Conservation (phyloP, 371 early-diverging fungal species). For the Choanephora cucurbitarum region DNA sequence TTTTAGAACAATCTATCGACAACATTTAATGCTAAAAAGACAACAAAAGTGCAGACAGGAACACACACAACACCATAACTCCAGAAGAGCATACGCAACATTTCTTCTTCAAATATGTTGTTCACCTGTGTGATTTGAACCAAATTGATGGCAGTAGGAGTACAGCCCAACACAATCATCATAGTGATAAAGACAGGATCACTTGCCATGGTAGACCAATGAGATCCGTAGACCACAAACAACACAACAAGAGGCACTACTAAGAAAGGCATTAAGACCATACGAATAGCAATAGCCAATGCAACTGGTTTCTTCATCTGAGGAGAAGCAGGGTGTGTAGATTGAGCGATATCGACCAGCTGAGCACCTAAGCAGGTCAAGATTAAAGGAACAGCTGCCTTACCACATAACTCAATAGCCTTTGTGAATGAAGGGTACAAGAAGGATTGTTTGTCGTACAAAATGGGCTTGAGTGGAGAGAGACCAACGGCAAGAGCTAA, state of each 20-base stretch:
- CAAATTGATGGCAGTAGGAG: constrained; percentile 63
- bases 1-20: constrained; percentile 34
- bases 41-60: constrained; percentile 45
- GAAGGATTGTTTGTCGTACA: constrained; percentile 56
- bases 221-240: constrained; percentile 30
- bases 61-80: constrained; percentile 60
- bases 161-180: constrained; percentile 52
- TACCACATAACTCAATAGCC: constrained; percentile 67
- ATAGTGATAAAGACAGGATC: constrained; percentile 55
- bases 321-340: constrained; percentile 14
- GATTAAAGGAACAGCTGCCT: constrained; percentile 71
- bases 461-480: constrained; percentile 49
- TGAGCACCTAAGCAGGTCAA: constrained; percentile 74
- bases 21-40: constrained; percentile 39
- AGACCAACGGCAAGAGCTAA: constrained; percentile 59
- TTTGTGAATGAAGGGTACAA: constrained; percentile 60
- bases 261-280: constrained; percentile 44
- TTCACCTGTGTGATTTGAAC: constrained; percentile 59
- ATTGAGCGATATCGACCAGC: constrained; percentile 43
- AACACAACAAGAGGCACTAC: constrained; percentile 49
- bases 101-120: constrained; percentile 55
- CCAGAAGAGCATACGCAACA: constrained; percentile 61
- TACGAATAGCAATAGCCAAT: constrained; percentile 40
- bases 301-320: constrained; percentile 33
- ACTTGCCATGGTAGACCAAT: constrained; percentile 35